phyloP scores from a whole-genome alignment of 768 basidiomycete genomes.

The Asterophora lycoperdoides region DNA sequence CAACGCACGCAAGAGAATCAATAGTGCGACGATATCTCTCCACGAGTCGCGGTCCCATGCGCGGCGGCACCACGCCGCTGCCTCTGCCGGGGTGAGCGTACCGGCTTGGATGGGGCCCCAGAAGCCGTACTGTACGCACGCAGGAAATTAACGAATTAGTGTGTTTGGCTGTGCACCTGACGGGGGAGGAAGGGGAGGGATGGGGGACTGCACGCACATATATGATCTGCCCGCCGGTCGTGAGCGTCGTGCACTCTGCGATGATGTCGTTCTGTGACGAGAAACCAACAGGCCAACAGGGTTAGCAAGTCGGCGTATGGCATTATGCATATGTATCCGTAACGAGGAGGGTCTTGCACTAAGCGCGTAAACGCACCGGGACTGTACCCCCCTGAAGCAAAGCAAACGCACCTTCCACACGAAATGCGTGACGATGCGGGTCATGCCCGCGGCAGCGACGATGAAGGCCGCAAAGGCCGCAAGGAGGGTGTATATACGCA shows the following conservation, averaged over 20 bases:
- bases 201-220: slow-evolving; percentile 28
- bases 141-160: too few relatives aligned
- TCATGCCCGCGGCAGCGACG: slow-evolving; percentile 46
- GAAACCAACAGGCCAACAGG: background rate
- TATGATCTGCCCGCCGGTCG: slow-evolving; percentile 30
- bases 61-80: slow-evolving; percentile 15
- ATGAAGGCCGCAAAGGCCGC: slow-evolving; percentile 45
- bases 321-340: too few relatives aligned
- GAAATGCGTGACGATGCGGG: slow-evolving; percentile 63
- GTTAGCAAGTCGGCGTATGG: background rate
- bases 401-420: slow-evolving; percentile 51
- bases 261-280: slow-evolving; percentile 51
- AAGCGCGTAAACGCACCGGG: too few relatives aligned
- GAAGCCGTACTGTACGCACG: slow-evolving; percentile 46
- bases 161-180: background rate
- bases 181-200: background rate
- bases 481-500: slow-evolving; percentile 54
- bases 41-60: too few relatives aligned
- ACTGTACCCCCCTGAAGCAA: too few relatives aligned
- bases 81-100: slow-evolving; percentile 33
- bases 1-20: too few relatives aligned
- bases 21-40: too few relatives aligned
- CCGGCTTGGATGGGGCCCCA: slow-evolving; percentile 42
- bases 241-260: slow-evolving; percentile 43
- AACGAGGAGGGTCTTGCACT: too few relatives aligned